Conservation (phyloP, 345 rosid genomes). For the Moricandia moricandioides region DNA sequence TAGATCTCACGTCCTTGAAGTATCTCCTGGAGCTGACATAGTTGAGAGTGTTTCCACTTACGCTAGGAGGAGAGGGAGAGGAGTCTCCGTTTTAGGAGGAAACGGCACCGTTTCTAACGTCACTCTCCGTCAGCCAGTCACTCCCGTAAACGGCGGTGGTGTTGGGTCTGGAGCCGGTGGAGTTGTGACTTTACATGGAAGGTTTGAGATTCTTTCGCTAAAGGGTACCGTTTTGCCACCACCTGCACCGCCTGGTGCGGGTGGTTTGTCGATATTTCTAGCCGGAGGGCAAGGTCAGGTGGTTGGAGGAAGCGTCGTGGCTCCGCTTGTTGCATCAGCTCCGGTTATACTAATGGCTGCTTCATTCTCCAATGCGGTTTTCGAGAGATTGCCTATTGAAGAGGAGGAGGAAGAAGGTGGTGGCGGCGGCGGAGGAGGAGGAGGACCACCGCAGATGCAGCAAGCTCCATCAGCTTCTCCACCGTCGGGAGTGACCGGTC, state of each 20-base stretch:
- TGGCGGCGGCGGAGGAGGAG: constrained; percentile 21
- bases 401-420: constrained; percentile 43
- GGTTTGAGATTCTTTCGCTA: constrained; percentile 77
- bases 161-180: constrained; percentile 40
- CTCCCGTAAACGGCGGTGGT: constrained; percentile 36
- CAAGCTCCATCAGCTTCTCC: constrained; percentile 54
- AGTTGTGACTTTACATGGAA: constrained; percentile 68
- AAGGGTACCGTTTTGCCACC: constrained; percentile 84
- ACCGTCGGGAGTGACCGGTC: constrained; percentile 56
- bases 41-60: constrained; percentile 54
- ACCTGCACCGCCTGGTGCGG: constrained; percentile 75
- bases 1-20: constrained; percentile 72
- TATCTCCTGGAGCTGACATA: constrained; percentile 61
- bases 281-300: constrained; percentile 83
- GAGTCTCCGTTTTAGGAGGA: constrained; percentile 66
- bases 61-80: constrained; percentile 73
- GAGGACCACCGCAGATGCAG: constrained; percentile 43
- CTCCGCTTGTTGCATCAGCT: constrained; percentile 59
- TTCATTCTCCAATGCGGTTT: constrained; percentile 69
- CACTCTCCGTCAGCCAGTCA: constrained; percentile 59
- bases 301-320: constrained; percentile 72
- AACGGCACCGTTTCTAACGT: constrained; percentile 66
- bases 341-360: constrained; percentile 78
- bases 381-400: constrained; percentile 65
- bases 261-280: constrained; percentile 68